A percentile compares a stretch with the other conserved stretches of the same genome.
Evolutionary conservation across 2,329 filamentous ascomycete species (phyloP).

Genomic region (Thermomyces lanuginosus): DNA sequence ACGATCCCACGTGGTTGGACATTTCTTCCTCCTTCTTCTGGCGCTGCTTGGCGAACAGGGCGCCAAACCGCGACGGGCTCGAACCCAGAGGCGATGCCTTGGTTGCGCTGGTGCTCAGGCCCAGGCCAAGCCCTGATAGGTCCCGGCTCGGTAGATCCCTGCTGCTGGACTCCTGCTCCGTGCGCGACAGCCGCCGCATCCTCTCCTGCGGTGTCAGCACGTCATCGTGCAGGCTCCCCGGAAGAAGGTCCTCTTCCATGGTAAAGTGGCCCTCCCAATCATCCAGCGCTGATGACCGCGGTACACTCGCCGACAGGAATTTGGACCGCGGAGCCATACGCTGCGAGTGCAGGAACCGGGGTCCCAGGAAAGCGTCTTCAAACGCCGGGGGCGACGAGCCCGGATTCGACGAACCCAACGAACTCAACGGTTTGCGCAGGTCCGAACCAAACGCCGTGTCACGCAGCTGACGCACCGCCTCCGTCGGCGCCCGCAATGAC

Average conservation of each 20-base stretch:
- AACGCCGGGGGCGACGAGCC: slow-evolving; percentile 45
- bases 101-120: slow-evolving; percentile 29
- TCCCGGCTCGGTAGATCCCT: slow-evolving; percentile 34
- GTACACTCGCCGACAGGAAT: slow-evolving; percentile 46
- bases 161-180: slow-evolving; percentile 35
- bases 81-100: slow-evolving; percentile 41
- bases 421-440: slow-evolving; percentile 42
- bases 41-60: slow-evolving; percentile 38
- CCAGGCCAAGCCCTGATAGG: slow-evolving; percentile 35
- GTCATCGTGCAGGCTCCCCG: slow-evolving; percentile 49
- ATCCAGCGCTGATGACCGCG: slow-evolving; percentile 34
- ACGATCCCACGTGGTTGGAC: slow-evolving; percentile 46
- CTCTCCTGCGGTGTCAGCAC: slow-evolving; percentile 46
- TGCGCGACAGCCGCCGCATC: slow-evolving; percentile 42
- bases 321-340: slow-evolving; percentile 40
- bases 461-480: slow-evolving; percentile 43
- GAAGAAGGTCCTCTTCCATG: slow-evolving; percentile 81
- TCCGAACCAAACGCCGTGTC: slow-evolving; percentile 56
- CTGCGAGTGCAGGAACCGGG: slow-evolving; percentile 47
- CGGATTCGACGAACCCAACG: slow-evolving; percentile 39
- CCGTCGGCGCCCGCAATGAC: slow-evolving; percentile 52
- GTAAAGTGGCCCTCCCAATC: slow-evolving; percentile 51
- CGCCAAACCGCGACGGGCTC: slow-evolving; percentile 47
- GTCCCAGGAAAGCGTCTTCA: slow-evolving; percentile 48
- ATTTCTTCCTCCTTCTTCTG: slow-evolving; percentile 36